Percentiles rank a stretch among this genome's conserved stretches.
Evolutionary conservation across 129 eudicot genomes (phyloP).

Genomic region (Solidago caesia): DNA sequence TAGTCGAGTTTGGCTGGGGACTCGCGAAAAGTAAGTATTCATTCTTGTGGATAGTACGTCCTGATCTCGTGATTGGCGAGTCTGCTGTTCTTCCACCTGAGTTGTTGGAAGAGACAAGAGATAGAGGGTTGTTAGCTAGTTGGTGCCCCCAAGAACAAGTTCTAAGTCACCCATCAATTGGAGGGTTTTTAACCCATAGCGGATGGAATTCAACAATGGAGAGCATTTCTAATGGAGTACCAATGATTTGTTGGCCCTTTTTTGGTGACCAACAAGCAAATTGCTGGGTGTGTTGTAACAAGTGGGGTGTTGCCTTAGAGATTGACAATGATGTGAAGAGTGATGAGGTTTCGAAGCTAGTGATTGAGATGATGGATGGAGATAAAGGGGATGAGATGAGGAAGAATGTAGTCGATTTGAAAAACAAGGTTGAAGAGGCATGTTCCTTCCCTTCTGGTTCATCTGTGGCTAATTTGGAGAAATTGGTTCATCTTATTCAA

Average conservation of each 20-base stretch:
- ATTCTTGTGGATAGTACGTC: not conserved
- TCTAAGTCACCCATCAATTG: not conserved
- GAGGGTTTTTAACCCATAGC: not conserved
- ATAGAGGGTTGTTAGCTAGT: not conserved
- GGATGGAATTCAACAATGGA: conserved; percentile 10
- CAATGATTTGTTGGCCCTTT: conserved; percentile 14
- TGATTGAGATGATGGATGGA: conserved; percentile 12
- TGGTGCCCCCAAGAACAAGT: not conserved
- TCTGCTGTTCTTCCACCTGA: conserved; percentile 2
- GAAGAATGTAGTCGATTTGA: not conserved
- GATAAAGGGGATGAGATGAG: not conserved
- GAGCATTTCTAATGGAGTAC: conserved; percentile 6
- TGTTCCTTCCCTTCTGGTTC: not conserved
- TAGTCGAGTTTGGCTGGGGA: not conserved
- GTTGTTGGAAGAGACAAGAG: not conserved
- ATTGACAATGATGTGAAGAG: conserved; percentile 14
- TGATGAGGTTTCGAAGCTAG: conserved; percentile 7
- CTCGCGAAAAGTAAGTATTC: not conserved
- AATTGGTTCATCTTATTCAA: not conserved
- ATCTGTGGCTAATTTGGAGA: conserved; percentile 7
- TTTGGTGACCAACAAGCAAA: not conserved
- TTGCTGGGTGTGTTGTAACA: conserved; percentile 1
- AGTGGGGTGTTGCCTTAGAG: conserved; percentile 2
- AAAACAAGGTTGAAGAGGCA: not conserved
- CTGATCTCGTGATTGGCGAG: not conserved